phyloP scores from a whole-genome alignment of 192 early-diverging fungal species.

The Nowakowskiella sp. region DNA sequence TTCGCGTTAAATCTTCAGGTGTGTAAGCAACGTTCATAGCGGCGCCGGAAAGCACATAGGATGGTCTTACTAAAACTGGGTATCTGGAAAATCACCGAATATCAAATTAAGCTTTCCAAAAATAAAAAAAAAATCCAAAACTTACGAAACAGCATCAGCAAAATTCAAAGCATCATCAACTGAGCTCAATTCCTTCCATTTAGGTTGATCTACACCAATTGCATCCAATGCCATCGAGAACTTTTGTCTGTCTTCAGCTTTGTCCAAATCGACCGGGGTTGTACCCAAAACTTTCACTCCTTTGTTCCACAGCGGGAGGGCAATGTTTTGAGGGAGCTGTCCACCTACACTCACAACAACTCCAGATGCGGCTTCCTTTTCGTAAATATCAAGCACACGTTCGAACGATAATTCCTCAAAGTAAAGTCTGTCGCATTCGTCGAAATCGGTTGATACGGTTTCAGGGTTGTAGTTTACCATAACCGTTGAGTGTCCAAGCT shows the following conservation, averaged over 20 bases:
- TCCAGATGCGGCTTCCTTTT: conserved; percentile 73
- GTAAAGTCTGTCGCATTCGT: conserved; percentile 97
- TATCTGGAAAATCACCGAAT: conserved; percentile 40
- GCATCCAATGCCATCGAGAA: conserved; percentile 86
- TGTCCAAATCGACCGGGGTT: conserved; percentile 80
- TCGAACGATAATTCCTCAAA: conserved; percentile 93
- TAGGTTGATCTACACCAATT: conserved; percentile 93
- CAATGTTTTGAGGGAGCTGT: conserved; percentile 96
- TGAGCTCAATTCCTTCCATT: conserved; percentile 87
- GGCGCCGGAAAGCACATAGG: conserved; percentile 94
- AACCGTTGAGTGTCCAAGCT: conserved; percentile 72
- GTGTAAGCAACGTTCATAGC: conserved; percentile 95
- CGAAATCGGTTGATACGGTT: conserved; percentile 96
- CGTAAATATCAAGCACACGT: conserved; percentile 93
- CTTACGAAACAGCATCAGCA: conserved; percentile 55
- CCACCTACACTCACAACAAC: conserved; percentile 90
- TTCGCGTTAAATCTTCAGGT: conserved; percentile 55
- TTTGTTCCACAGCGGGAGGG: conserved; percentile 65
- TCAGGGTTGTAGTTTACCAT: conserved; percentile 99
- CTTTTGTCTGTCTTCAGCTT: conserved; percentile 91
- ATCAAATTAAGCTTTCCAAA: conserved; percentile 3
- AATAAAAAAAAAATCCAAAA: conserved; percentile 3
- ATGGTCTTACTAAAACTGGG: conserved; percentile 92
- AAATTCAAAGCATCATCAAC: conserved; percentile 78
- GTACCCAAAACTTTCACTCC: conserved; percentile 87